Evolutionary conservation across 2,329 filamentous ascomycete species (phyloP), one percentile per base, ranked within the genome.

Genomic region (Sarocladiaceae sp.): DNA sequence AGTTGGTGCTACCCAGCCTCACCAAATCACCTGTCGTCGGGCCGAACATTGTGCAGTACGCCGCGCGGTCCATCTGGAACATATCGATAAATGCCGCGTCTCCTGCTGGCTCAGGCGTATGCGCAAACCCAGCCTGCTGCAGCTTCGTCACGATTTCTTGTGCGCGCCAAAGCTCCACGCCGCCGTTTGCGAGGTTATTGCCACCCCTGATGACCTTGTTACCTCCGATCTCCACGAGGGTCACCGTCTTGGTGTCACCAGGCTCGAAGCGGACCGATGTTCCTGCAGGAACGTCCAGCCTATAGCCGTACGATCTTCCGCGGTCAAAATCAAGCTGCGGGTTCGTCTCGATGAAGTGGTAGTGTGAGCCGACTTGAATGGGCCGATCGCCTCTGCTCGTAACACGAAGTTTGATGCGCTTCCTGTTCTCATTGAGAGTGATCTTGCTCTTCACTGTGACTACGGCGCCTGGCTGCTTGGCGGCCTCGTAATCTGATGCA

Each of bases 331-430:
- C 79, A 42, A 97, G 75, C 61, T 87, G 80, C 0, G 89, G 87
- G 64, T 97, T 97, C n/a, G 82, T 85, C 69, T 97, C 91, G 58
- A 95, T 80, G 61, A 97, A 95, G 66, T 96, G 91, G 63, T 95
- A 97, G 66, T 97, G 91, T 24, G 88, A 95, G 24, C 91, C 91
- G 48, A 90, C 85, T 72, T 96, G 90, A 48, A 96, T 85, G 1
- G 91, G 91, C 24, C 91, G 73, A 63, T 97, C 91, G 6, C 91
- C 91, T 55, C 78, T 86, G 63, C 87, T 95, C 50, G 83, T 89
- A 32, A 97, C 87, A 58, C 73, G 80, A 31, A 97, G 68, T 48
- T 68, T 74, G 51, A 90, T 82, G 48, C 90, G 76, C 64, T 78
- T 82, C 44, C 88, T 76, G 31, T 83, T 83, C 54, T 82, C 74